These are phyloP conservation scores for Talaromyces proteolyticus DNA, from an alignment of 495 filamentous ascomycete species.

Conservation along the genomic window DNA sequence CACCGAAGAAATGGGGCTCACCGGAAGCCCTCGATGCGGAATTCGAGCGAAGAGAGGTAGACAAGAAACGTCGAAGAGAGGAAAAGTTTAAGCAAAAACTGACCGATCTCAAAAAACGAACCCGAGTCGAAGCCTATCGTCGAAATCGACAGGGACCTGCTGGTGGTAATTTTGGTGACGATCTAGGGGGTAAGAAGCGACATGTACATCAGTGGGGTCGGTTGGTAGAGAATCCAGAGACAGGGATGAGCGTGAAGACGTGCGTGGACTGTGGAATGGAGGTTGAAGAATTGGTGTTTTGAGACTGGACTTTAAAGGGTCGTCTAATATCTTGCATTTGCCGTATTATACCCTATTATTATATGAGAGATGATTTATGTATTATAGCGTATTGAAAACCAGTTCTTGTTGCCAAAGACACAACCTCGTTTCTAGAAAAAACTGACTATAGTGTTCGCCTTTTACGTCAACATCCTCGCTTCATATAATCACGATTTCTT, in stretches of 20 bases:
- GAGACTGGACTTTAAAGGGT: neutral
- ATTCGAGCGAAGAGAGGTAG: slow-evolving; percentile 70
- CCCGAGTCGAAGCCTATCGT: slow-evolving; percentile 83
- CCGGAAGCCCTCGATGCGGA: slow-evolving; percentile 81
- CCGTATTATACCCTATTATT: neutral
- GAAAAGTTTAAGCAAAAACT: slow-evolving; percentile 86
- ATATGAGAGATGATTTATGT: neutral
- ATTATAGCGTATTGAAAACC: too few species aligned
- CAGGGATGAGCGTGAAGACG: slow-evolving; percentile 72
- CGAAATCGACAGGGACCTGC: slow-evolving; percentile 51
- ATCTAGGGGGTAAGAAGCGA: slow-evolving; percentile 55
- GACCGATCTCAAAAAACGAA: slow-evolving; percentile 85
- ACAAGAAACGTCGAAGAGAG: slow-evolving; percentile 86
- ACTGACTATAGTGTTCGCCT: too few species aligned
- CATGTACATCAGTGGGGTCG: slow-evolving; percentile 95
- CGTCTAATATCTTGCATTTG: neutral
- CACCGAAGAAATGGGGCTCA: slow-evolving; percentile 77
- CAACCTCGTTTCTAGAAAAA: too few species aligned
- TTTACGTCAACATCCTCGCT: too few species aligned
- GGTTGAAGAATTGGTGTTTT: slow-evolving; percentile 92
- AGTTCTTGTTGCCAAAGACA: too few species aligned
- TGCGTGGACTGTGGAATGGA: slow-evolving; percentile 94
- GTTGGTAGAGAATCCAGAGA: slow-evolving; percentile 68
- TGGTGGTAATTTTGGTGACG: slow-evolving; percentile 69
- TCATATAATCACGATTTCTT: too few species aligned